Evolutionary conservation across 352 stramenopile genomes (phyloP).

Genomic region (Blastocystis hominis): DNA sequence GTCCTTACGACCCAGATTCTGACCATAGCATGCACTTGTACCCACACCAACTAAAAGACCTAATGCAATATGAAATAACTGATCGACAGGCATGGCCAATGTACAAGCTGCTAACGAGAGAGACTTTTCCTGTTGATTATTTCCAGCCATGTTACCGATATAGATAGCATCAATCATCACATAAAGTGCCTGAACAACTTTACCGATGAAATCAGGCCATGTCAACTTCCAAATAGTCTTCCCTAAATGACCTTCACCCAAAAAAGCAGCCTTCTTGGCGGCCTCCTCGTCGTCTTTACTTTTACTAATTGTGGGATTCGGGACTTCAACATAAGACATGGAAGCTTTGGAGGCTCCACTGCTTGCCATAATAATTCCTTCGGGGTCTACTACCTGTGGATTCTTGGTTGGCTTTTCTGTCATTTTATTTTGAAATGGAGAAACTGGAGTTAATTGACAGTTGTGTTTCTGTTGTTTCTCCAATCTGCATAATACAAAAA

Average conservation of each 20-base stretch:
- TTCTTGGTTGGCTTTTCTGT: neutral
- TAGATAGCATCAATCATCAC: conserved; percentile 40
- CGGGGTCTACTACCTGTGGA: neutral
- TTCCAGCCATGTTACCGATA: conserved; percentile 55
- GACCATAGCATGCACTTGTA: conserved; percentile 24
- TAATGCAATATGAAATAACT: conserved; percentile 19
- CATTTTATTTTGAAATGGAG: neutral
- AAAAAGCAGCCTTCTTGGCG: conserved; percentile 47
- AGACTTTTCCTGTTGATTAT: conserved; percentile 13
- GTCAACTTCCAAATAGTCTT: conserved; percentile 40
- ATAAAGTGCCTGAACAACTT: conserved; percentile 43
- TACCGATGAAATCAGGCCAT: conserved; percentile 49
- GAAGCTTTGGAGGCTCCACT: conserved; percentile 1
- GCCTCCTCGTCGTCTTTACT: neutral
- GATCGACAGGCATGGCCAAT: conserved; percentile 44
- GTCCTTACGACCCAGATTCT: conserved; percentile 19
- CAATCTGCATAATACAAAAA: too few species aligned
- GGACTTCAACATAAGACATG: neutral
- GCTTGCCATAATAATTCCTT: conserved; percentile 7
- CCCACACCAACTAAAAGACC: conserved; percentile 43
- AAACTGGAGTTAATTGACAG: too few species aligned
- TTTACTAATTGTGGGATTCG: neutral
- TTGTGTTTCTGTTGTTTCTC: too few species aligned
- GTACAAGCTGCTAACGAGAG: conserved; percentile 32
- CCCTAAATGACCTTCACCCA: conserved; percentile 16